These are phyloP conservation scores for Pisolithus microcarpus DNA, from an alignment of 768 basidiomycete genomes.

Conservation along the genomic window DNA sequence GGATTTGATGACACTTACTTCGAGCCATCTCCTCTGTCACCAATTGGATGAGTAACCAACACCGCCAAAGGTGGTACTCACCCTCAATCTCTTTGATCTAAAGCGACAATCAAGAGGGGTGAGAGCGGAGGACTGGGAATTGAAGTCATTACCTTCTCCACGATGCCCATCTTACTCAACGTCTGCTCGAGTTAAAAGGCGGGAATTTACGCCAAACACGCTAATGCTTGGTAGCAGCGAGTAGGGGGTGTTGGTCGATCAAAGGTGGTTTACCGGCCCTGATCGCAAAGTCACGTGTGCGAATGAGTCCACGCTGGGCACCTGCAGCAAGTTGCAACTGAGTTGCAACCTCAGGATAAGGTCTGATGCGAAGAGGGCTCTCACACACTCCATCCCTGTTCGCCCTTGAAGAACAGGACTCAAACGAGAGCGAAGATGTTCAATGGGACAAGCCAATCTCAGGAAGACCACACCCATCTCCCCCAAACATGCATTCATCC, in stretches of 20 bases:
- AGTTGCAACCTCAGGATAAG: too few species aligned
- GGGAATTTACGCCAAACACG: too few species aligned
- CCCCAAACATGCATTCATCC: slow-evolving; percentile 15
- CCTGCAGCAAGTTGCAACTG: too few species aligned
- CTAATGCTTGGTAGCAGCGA: too few species aligned
- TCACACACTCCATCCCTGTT: slow-evolving; percentile 61
- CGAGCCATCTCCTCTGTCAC: slow-evolving; percentile 90
- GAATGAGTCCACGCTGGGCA: background rate
- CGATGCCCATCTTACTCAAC: slow-evolving; percentile 68
- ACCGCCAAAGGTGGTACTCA: slow-evolving; percentile 31
- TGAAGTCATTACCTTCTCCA: slow-evolving; percentile 70
- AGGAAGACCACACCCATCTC: slow-evolving; percentile 17
- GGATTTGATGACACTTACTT: slow-evolving; percentile 52
- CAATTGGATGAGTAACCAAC: slow-evolving; percentile 1
- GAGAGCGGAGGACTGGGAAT: background rate
- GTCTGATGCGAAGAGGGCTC: slow-evolving; percentile 16
- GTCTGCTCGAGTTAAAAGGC: background rate
- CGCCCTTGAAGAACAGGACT: slow-evolving; percentile 53
- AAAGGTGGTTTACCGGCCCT: too few species aligned
- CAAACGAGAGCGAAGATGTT: slow-evolving; percentile 39
- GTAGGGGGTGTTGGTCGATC: too few species aligned
- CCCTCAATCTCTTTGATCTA: slow-evolving; percentile 97
- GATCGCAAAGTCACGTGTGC: background rate
- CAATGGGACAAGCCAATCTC: slow-evolving; percentile 36
- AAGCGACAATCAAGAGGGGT: slow-evolving; percentile 1